Percentiles rank a stretch among this genome's conserved stretches.
phyloP scores from a whole-genome alignment of 495 filamentous ascomycete genomes.

The Xylaria venustula region DNA sequence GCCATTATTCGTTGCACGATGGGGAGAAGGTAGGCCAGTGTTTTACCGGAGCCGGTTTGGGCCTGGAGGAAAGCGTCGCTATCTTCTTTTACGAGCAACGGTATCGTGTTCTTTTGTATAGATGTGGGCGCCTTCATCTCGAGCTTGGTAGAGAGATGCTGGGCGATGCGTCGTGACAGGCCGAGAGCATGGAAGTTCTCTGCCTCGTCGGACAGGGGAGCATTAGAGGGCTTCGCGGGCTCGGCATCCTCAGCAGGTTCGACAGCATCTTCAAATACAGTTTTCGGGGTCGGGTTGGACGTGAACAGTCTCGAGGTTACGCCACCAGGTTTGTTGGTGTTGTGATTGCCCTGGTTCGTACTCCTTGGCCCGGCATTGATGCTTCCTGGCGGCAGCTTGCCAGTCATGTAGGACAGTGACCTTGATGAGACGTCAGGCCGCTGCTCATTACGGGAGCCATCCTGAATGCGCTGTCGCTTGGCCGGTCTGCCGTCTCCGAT shows the following conservation, averaged over 20 bases:
- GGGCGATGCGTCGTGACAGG: conserved; percentile 71
- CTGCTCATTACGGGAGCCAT: neutral
- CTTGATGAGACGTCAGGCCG: conserved; percentile 13
- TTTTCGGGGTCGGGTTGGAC: conserved; percentile 71
- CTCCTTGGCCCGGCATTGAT: conserved; percentile 18
- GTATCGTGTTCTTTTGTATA: conserved; percentile 86
- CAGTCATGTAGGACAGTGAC: conserved; percentile 19
- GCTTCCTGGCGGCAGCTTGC: conserved; percentile 11
- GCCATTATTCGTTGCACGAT: conserved; percentile 85
- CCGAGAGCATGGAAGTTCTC: conserved; percentile 83
- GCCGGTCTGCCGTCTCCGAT: conserved; percentile 28
- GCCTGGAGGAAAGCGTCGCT: conserved; percentile 95
- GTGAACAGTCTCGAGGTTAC: conserved; percentile 90
- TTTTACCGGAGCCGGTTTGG: conserved; percentile 96
- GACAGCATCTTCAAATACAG: conserved; percentile 52
- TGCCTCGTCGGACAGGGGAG: conserved; percentile 80
- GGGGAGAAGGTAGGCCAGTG: conserved; percentile 86
- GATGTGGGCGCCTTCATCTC: conserved; percentile 87
- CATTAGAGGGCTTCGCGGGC: conserved; percentile 80
- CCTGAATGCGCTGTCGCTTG: conserved; percentile 42
- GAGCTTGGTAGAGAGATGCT: conserved; percentile 81
- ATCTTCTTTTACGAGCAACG: conserved; percentile 74
- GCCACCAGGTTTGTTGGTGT: conserved; percentile 35
- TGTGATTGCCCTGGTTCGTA: conserved; percentile 27
- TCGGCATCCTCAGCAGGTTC: conserved; percentile 41